phyloP scores from a whole-genome alignment of 164 flowering plant genomes.

The Magnolia officinalis region DNA sequence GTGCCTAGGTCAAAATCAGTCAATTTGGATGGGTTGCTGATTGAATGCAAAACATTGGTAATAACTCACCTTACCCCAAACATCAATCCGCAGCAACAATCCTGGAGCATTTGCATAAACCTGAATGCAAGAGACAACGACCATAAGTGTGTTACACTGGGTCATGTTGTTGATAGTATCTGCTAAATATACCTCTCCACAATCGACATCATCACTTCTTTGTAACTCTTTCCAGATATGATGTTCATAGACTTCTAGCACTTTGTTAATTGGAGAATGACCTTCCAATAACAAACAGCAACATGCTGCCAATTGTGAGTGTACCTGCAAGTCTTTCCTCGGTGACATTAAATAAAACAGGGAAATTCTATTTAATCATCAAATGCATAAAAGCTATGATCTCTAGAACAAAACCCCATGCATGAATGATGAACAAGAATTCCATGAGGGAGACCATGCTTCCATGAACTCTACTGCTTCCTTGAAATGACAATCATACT shows the following conservation, averaged over 20 bases:
- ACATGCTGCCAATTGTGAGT: slow-evolving; percentile 99
- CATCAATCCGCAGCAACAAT: slow-evolving; percentile 57
- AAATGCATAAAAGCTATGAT: too few species aligned
- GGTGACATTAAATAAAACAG: not conserved
- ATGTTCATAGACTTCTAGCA: slow-evolving; percentile 65
- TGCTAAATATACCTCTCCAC: slow-evolving; percentile 47
- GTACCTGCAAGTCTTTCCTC: slow-evolving; percentile 35
- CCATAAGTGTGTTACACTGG: not conserved
- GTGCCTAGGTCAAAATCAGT: too few species aligned
- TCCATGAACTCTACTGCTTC: slow-evolving; percentile 94
- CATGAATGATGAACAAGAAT: slow-evolving; percentile 4
- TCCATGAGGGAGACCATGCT: slow-evolving; percentile 74
- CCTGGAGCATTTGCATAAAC: slow-evolving; percentile 83
- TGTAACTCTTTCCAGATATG: slow-evolving; percentile 78
- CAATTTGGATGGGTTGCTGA: too few species aligned
- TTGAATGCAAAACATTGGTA: too few species aligned
- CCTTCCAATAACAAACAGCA: slow-evolving; percentile 94
- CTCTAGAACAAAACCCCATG: too few species aligned
- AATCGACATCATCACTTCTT: slow-evolving; percentile 49
- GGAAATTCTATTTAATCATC: too few species aligned
- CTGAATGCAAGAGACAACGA: slow-evolving; percentile 29
- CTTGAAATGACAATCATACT: slow-evolving; percentile 66
- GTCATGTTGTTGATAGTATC: not conserved
- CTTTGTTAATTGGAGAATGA: slow-evolving; percentile 43
- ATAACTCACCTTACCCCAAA: slow-evolving; percentile 32